These are phyloP conservation scores for Paxillus ammoniavirescens DNA, from an alignment of 768 basidiomycete species.

Conservation along the genomic window DNA sequence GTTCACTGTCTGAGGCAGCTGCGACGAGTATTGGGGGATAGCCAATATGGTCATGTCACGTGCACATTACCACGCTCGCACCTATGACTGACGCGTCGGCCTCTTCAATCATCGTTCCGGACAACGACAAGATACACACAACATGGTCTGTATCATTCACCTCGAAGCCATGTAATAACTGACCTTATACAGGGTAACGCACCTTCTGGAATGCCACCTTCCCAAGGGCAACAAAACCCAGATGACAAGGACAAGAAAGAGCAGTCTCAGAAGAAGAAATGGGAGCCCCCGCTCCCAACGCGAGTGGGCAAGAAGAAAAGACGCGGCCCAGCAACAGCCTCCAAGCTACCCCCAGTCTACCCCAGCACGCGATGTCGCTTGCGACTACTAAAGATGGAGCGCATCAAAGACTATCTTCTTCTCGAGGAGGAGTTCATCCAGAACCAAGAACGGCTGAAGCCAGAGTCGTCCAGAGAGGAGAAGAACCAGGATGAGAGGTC, in stretches of 20 bases:
- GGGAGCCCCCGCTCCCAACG: slow-evolving; percentile 97
- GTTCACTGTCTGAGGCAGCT: no score
- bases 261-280: slow-evolving; percentile 80
- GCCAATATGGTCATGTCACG: slow-evolving; percentile 9
- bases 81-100: slow-evolving; percentile 53
- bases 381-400: slow-evolving; percentile 93
- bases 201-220: slow-evolving; percentile 55
- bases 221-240: slow-evolving; percentile 47
- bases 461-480: slow-evolving; percentile 85
- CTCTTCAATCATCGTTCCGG: background rate
- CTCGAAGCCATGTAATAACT: background rate
- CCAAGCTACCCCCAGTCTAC: slow-evolving; percentile 88
- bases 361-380: slow-evolving; percentile 95
- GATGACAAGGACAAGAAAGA: slow-evolving; percentile 48
- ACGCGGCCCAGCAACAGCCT: slow-evolving; percentile 86
- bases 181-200: slow-evolving; percentile 60
- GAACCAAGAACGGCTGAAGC: slow-evolving; percentile 90
- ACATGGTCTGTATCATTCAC: slow-evolving; percentile 21
- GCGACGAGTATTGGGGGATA: no score
- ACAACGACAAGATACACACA: slow-evolving; percentile 7
- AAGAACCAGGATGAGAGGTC: slow-evolving; percentile 94
- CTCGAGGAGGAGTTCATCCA: slow-evolving; percentile 94
- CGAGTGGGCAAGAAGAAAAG: slow-evolving; percentile 96
- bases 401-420: slow-evolving; percentile 96
- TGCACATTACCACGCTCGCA: slow-evolving; percentile 27